Evolutionary conservation across 2,329 filamentous ascomycete genomes (phyloP).

Genomic region (Cytospora chrysosperma): DNA sequence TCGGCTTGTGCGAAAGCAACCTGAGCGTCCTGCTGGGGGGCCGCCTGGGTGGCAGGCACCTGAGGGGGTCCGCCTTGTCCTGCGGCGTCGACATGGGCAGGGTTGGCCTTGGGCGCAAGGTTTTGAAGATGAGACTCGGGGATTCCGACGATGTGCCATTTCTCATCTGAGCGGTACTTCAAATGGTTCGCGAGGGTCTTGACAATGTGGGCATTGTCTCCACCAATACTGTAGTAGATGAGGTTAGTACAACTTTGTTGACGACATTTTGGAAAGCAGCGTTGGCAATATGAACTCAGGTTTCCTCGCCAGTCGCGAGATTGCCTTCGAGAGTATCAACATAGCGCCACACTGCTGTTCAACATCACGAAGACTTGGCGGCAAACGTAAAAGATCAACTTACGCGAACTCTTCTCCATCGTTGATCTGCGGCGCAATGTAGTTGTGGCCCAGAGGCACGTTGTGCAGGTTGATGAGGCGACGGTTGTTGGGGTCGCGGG

Average conservation of each 20-base stretch:
- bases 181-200: not conserved
- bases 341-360: not conserved
- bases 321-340: not conserved
- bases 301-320: not conserved
- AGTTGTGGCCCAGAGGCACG: not conserved
- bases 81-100: not conserved
- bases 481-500: not conserved
- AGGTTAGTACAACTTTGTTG: not conserved
- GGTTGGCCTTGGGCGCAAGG: not conserved
- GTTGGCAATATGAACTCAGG: not conserved
- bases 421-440: constrained; percentile 4
- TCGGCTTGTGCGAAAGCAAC: not conserved
- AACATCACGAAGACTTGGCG: not conserved
- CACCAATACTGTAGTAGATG: not conserved
- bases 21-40: not conserved
- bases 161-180: not conserved
- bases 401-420: constrained; percentile 8
- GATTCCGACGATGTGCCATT: not conserved
- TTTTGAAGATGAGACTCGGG: not conserved
- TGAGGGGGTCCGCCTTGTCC: too few relatives aligned
- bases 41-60: not conserved
- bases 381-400: not conserved
- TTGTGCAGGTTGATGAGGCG: not conserved
- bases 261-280: not conserved
- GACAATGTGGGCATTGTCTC: not conserved